Evolutionary conservation across 495 filamentous ascomycete species (phyloP).

Genomic region (Xylaria palmicola): DNA sequence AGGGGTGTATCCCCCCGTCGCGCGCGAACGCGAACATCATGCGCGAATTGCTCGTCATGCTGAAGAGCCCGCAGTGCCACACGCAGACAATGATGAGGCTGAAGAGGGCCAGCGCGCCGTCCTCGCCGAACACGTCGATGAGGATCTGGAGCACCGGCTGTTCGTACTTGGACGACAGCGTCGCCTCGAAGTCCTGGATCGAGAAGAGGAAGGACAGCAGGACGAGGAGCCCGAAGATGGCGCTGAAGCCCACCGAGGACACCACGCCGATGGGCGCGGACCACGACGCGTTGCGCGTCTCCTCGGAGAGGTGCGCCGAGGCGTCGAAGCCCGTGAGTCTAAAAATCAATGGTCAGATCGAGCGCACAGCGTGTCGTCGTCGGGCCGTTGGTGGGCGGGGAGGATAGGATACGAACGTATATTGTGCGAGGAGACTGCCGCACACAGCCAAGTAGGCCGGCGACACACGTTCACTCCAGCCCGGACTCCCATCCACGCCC

Average conservation of each 20-base stretch:
- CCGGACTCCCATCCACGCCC: conserved; percentile 48
- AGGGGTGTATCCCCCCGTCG: conserved; percentile 63
- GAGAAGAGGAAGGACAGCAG: conserved; percentile 62
- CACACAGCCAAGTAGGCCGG: conserved; percentile 53
- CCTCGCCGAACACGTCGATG: conserved; percentile 56
- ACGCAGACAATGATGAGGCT: conserved; percentile 68
- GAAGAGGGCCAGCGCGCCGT: conserved; percentile 69
- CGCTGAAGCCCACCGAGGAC: conserved; percentile 55
- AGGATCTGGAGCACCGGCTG: conserved; percentile 60
- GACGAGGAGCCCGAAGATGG: conserved; percentile 61
- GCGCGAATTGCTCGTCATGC: conserved; percentile 57
- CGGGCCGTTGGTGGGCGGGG: not conserved
- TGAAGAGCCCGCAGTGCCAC: conserved; percentile 59
- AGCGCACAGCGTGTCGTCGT: too few relatives aligned
- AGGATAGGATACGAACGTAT: conserved; percentile 43
- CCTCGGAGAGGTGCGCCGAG: conserved; percentile 58
- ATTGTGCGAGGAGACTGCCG: conserved; percentile 56
- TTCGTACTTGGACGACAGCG: conserved; percentile 53
- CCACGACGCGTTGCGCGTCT: conserved; percentile 60
- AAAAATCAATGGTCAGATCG: not conserved
- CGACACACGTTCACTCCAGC: conserved; percentile 41
- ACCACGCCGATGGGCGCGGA: conserved; percentile 61
- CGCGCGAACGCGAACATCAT: conserved; percentile 62
- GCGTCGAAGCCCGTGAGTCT: conserved; percentile 51
- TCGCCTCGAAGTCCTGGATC: conserved; percentile 50